Evolutionary conservation across 768 basidiomycete species (phyloP).

Genomic region (Nidula microcarpa): DNA sequence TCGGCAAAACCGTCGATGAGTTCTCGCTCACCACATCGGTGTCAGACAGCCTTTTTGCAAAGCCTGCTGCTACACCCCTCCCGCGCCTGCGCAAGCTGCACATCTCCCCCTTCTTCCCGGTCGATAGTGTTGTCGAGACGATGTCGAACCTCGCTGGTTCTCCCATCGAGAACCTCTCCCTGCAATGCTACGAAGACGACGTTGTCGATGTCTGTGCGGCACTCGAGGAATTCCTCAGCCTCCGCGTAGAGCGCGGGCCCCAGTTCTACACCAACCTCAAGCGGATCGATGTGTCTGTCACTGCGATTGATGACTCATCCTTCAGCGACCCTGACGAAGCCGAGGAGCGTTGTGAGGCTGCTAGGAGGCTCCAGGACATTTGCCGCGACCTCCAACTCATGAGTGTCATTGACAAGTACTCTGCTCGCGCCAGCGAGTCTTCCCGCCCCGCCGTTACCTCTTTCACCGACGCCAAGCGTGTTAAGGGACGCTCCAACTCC

Average conservation of each 20-base stretch:
- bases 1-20: slow-evolving; percentile 51
- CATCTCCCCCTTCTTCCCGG: slow-evolving; percentile 60
- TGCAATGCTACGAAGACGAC: slow-evolving; percentile 62
- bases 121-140: slow-evolving; percentile 57
- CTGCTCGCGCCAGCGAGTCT: slow-evolving; percentile 11
- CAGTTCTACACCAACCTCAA: slow-evolving; percentile 47
- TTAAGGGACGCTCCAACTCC: slow-evolving; percentile 19
- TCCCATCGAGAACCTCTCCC: slow-evolving; percentile 53
- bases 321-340: slow-evolving; percentile 28
- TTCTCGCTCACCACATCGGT: slow-evolving; percentile 51
- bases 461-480: slow-evolving; percentile 15
- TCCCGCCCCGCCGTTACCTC: slow-evolving; percentile 6
- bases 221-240: slow-evolving; percentile 51
- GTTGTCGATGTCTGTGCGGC: slow-evolving; percentile 58
- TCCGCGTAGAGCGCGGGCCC: slow-evolving; percentile 46
- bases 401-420: slow-evolving; percentile 26
- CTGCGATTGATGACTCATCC: slow-evolving; percentile 24
- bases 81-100: slow-evolving; percentile 51
- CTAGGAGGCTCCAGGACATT: slow-evolving; percentile 43
- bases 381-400: slow-evolving; percentile 44
- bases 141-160: slow-evolving; percentile 55
- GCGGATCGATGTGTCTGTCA: slow-evolving; percentile 45
- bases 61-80: slow-evolving; percentile 40
- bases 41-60: slow-evolving; percentile 38
- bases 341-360: slow-evolving; percentile 34